phyloP scores from a whole-genome alignment of 768 basidiomycete species.

The Nidularia pulvinata region DNA sequence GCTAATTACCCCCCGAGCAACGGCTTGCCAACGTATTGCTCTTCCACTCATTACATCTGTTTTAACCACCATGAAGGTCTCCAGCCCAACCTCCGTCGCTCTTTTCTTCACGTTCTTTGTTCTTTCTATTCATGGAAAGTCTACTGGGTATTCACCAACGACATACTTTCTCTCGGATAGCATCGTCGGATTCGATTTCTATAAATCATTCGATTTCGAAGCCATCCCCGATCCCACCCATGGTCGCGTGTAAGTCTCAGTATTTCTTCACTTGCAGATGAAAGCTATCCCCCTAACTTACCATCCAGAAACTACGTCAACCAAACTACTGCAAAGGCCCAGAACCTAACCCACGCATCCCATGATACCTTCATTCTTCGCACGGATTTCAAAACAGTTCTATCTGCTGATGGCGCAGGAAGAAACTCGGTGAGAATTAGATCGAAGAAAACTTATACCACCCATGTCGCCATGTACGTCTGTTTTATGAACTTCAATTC shows the following conservation, averaged over 20 bases:
- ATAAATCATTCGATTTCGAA: slow-evolving; percentile 1
- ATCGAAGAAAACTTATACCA: not conserved
- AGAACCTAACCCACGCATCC: not conserved
- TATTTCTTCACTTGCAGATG: not conserved
- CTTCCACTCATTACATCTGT: too few species aligned
- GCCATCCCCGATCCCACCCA: slow-evolving; percentile 1
- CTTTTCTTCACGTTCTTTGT: not conserved
- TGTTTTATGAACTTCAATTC: not conserved
- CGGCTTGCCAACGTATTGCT: too few species aligned
- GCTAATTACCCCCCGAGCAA: too few species aligned
- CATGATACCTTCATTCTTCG: slow-evolving; percentile 1
- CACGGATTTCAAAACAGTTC: not conserved
- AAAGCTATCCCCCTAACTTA: not conserved
- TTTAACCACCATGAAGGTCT: too few species aligned
- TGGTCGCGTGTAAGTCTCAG: not conserved
- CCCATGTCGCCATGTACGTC: not conserved
- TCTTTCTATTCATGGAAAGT: not conserved
- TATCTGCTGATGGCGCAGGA: not conserved
- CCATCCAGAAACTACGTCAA: not conserved
- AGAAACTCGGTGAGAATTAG: not conserved
- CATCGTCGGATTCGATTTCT: not conserved
- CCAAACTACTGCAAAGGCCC: not conserved
- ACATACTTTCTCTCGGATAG: not conserved
- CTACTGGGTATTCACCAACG: not conserved
- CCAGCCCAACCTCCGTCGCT: not conserved